phyloP scores from a whole-genome alignment of 345 rosid genomes.

The Brassica napus region DNA sequence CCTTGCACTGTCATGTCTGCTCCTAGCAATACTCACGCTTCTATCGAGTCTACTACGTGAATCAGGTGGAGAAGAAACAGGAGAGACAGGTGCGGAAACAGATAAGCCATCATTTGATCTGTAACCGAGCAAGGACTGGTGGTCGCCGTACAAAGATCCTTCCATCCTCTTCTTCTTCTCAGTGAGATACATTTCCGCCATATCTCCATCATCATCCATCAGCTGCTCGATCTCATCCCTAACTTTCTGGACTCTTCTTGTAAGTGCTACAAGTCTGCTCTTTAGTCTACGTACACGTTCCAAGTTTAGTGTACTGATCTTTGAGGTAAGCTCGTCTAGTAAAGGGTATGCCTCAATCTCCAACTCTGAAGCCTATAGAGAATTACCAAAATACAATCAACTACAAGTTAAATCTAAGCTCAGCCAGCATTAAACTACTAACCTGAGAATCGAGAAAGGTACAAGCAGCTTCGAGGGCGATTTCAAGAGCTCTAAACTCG shows the following conservation, averaged over 20 bases:
- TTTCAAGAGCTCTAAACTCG: constrained; percentile 95
- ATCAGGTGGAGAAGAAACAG: constrained; percentile 86
- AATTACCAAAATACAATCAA: not conserved
- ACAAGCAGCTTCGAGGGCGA: constrained; percentile 96
- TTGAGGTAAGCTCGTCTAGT: constrained; percentile 91
- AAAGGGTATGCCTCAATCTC: constrained; percentile 99
- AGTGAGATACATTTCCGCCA: constrained; percentile 99
- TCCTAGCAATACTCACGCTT: constrained; percentile 85
- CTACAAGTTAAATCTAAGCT: not conserved
- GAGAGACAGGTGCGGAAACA: constrained; percentile 92
- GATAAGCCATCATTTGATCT: constrained; percentile 77
- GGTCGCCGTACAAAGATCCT: constrained; percentile 64
- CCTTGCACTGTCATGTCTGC: constrained; percentile 87
- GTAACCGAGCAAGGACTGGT: constrained; percentile 71
- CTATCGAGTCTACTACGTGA: constrained; percentile 75
- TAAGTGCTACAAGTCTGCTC: constrained; percentile 93
- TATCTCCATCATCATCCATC: constrained; percentile 99
- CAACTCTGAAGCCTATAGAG: constrained; percentile 86
- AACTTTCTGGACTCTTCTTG: constrained; percentile 97
- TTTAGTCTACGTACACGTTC: constrained; percentile 93
- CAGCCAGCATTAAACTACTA: constrained; percentile 24
- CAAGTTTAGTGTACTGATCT: constrained; percentile 95
- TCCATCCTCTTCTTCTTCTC: constrained; percentile 94
- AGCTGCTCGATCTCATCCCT: constrained; percentile 99
- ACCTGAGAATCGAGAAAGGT: constrained; percentile 99